Evolutionary conservation across 2,329 filamentous ascomycete genomes (phyloP), one percentile per base, ranked within the genome.

Genomic region (Penicillium brasilianum): DNA sequence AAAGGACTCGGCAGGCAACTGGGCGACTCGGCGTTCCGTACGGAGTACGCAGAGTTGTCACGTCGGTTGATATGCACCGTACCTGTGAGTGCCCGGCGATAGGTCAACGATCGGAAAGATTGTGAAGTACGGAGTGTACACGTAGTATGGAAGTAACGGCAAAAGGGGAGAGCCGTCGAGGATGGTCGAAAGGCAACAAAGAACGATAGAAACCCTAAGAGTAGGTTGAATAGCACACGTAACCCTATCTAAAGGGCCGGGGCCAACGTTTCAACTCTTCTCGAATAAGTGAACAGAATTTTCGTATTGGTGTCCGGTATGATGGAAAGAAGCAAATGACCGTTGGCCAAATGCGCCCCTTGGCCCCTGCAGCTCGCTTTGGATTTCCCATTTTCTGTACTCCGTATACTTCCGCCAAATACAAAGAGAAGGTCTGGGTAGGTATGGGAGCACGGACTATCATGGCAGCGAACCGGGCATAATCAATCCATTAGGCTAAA

Each of bases 251-350:
- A 50, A 50, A 50, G 16, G 10, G 20, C 18, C 28, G n/a, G 46
- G 46, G 30, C 46, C 46, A n/a, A 20, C 46, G 46, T 50, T 50
- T 50, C 46, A 50, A 50, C 46, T n/a, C 43, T 20, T 16, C 13
- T 9, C 18, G 39, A 11, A 20, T n/a, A 11, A 20, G 13, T 34
- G 32, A 6, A 34, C 32, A 11, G n/a, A 20, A 11, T 11, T 11
- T 8, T 4, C 8, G 37, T 7, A 41, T n/a, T 43, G 11, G 39
- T 22, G 39, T 20, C 20, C 20, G 18, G 39, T 43, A 22, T 34
- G 2, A 22, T 20, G 2, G 43, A 28, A 50, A 50, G n/a, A 50
- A 20, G 46, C 44, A 48, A 48, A 48, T 48, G 44, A 48, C 44
- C 44, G 44, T 48, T 48, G 44, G 43, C 20, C 22, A 8, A 25